A percentile compares a stretch with the other conserved stretches of the same genome.
Conservation (phyloP, 2,329 filamentous ascomycete genomes). For the Lasiodiplodia hormozganensis region DNA sequence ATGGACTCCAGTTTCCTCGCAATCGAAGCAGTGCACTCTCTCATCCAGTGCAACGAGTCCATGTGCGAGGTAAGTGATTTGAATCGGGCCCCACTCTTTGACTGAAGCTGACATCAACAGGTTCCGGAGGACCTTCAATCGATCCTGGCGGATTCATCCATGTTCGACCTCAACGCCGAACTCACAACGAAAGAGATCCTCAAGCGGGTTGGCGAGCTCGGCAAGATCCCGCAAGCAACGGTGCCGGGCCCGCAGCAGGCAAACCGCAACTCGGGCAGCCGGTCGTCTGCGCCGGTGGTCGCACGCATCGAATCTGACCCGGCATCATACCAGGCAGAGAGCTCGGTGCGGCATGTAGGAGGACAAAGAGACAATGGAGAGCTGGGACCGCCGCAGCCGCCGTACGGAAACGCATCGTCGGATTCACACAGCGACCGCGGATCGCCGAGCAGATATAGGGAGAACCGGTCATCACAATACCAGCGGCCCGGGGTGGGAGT, state of each 20-base stretch:
- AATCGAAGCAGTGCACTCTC: conserved; percentile 87
- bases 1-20: conserved; percentile 88
- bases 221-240: conserved; percentile 67
- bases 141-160: conserved; percentile 79
- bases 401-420: conserved; percentile 43
- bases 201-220: conserved; percentile 87
- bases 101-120: conserved; percentile 57
- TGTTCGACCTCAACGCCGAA: conserved; percentile 83
- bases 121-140: conserved; percentile 91
- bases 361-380: conserved; percentile 39
- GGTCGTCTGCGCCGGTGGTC: conserved; percentile 60
- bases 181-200: conserved; percentile 97
- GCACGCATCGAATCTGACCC: conserved; percentile 88
- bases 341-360: conserved; percentile 77
- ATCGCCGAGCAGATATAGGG: conserved; percentile 47
- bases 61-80: conserved; percentile 87
- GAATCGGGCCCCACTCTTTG: not conserved
- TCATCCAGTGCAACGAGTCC: conserved; percentile 92
- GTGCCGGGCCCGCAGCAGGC: conserved; percentile 54
- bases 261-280: conserved; percentile 61
- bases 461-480: conserved; percentile 41
- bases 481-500: conserved; percentile 41
- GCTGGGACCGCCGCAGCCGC: conserved; percentile 42
- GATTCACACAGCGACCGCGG: conserved; percentile 35
- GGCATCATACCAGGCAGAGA: conserved; percentile 81